Evolutionary conservation across 1,139 yeast species (phyloP).

Genomic region (Geotrichum bryndzae): DNA sequence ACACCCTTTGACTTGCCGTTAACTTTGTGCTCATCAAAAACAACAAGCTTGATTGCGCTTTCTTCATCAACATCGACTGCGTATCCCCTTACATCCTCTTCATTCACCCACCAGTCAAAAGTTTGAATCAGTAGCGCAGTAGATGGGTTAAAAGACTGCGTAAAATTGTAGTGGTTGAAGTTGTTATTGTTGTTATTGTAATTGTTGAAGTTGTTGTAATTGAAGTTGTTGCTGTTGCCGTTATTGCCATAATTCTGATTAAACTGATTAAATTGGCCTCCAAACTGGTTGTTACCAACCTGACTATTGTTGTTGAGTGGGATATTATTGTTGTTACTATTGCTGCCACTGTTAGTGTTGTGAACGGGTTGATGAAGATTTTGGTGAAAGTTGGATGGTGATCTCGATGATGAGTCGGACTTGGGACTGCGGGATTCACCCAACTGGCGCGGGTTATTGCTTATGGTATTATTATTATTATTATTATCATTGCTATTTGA

Average conservation of each 20-base stretch:
- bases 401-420: neutral
- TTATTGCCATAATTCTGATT: neutral
- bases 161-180: constrained; percentile 16
- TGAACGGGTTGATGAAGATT: neutral
- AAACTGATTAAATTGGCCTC: neutral
- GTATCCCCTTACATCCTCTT: constrained; percentile 34
- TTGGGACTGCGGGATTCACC: neutral
- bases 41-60: constrained; percentile 24
- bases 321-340: constrained; percentile 5
- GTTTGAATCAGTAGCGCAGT: constrained; percentile 25
- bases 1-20: constrained; percentile 34
- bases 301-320: constrained; percentile 4
- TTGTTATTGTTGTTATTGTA: constrained; percentile 18
- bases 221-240: constrained; percentile 9
- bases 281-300: neutral
- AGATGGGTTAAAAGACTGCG: constrained; percentile 19
- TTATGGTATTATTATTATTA: neutral
- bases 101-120: constrained; percentile 34
- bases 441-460: neutral
- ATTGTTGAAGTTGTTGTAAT: constrained; percentile 13
- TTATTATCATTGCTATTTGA: neutral
- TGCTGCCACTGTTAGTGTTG: neutral
- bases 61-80: constrained; percentile 28
- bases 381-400: neutral
- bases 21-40: constrained; percentile 33